Evolutionary conservation across 1,284 basidiomycete genomes (phyloP), one percentile per base, ranked within the genome.

Genomic region (Malassezia furfur): DNA sequence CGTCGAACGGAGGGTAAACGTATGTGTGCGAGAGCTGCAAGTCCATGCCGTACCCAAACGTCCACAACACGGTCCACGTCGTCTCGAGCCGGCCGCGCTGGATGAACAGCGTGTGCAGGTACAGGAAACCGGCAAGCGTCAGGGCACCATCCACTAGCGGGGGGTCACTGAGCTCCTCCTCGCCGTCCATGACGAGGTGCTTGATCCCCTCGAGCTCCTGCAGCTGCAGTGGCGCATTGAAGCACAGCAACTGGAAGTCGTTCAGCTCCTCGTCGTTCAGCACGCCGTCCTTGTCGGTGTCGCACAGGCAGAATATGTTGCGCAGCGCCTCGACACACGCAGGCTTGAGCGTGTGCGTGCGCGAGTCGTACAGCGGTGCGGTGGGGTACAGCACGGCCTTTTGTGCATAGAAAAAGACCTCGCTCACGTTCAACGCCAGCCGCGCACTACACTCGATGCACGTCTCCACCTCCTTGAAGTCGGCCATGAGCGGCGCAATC

Each of bases 351-450:
- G 63, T 63, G 77, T 96, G 93, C 69, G 94, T 88, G 71, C 91
- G 80, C 7, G 91, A 94, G 76, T 98, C 93, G 76, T 98, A 98
- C 22, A 98, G 78, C 4, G 93, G 93, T 7, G 94, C 93, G 5
- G 91, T 94, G 1, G 94, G 93, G 75, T 96, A 90, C 15, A 96
- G 79, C 25, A 98, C 94, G 5, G 94, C 94, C 75, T 96, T 96
- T 77, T 96, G 93, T 0, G 94, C 93, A 76, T 96, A 96, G 77
- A 94, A 96, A 78, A 98, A 94, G n/a, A 96, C 89, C 76, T 96
- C 93, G 31, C 90, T 91, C 48, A 98, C 86, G 77, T 98, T 98
- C 85, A 70, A 63, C 10, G 62, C 63, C 25, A 70, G 79, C 67
- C 86, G 85, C 0, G 91, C 91, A 10, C 89, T 93, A 74, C 91